Base-by-base conservation (phyloP, 495 filamentous ascomycete genomes). In the Penicillium lividum region DNA sequence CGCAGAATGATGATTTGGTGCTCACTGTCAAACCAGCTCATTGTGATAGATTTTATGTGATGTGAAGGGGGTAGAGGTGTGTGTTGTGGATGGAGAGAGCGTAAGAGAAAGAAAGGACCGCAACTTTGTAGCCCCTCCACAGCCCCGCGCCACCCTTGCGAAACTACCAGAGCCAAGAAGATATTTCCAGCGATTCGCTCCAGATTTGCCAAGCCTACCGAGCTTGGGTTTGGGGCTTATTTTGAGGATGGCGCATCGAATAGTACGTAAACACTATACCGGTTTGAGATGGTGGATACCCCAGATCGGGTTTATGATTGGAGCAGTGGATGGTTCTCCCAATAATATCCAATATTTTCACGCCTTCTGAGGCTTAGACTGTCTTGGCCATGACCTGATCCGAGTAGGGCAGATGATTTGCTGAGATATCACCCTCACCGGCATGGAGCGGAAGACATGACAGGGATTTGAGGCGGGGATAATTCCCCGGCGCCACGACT, bases 1-100 rank as follows among this genome's bases (percentile, higher is more conserved):
- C 27, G 31, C 0, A 22, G 2, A 52, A 33, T 22, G 27, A 40
- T 33, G 29, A 13, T 42, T 0, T 16, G n/a, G 15, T 22, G 54
- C 54, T 18, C 49, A 62, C 59, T 10, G 34, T 51, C 9, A 22
- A 62, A 62, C 48, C 50, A 57, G 47, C 44, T 55, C 59, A 62
- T 62, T 51, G 18, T 62, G 18, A 40, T 56, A 29, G 36, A 31
- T 45, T 9, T 38, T 45, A 15, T 42, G 33, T 50, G 18, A 42
- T 55, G 9, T 36, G 8, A 25, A 25, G 22, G 29, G 43, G 18
- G 28, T 40, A 33, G 40, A 60, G 16, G 33, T 18, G 10, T 25
- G 30, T 52, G 50, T 40, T 52, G 50, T 40, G 34, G 34, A 52
- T 51, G 29, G 36, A 51, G 31, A 46, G 29, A 34, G 50, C 36